phyloP scores from a whole-genome alignment of 176 grass and related monocot genomes.

The bread wheat (Triticum aestivum) region IWGSC_CS_RefSeq_v2.1 NC_057794.1:257367257-257367756 shows the following conservation, averaged over 20 bases:
- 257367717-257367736: conserved; percentile 41
- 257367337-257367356: not conserved
- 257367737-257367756: conserved; percentile 95
- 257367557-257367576: not conserved
- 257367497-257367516: not conserved
- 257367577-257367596: not conserved
- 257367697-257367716: conserved; percentile 11
- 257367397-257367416: not conserved
- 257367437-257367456: not conserved
- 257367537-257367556: not conserved
- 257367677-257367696: not conserved
- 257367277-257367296: not conserved
- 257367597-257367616: conserved; percentile 10
- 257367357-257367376: not conserved
- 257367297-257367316: not conserved
- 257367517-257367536: conserved; percentile 9
- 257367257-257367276: not conserved
- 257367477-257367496: not conserved
- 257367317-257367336: not conserved
- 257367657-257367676: not conserved
- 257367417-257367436: not conserved
- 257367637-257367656: not conserved
- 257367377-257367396: not conserved
- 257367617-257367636: not conserved
- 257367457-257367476: not conserved